Evolutionary conservation across 1,284 basidiomycete species (phyloP), one percentile per base, ranked within the genome.

Genomic region (Cutaneotrichosporon spelunceum): DNA sequence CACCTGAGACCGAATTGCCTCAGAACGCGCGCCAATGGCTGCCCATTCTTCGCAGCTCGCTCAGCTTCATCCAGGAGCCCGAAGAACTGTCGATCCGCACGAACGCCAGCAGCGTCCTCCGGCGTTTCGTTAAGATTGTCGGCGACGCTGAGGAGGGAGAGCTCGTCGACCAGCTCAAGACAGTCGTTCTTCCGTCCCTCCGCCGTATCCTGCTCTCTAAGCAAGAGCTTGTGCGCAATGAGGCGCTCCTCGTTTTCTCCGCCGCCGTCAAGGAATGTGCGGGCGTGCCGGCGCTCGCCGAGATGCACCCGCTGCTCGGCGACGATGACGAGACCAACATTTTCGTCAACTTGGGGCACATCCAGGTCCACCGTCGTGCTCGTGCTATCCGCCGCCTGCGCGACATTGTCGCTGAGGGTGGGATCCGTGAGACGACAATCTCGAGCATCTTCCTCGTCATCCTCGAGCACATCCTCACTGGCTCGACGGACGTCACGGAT

Each of bases 331-430:
- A 99, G 76, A 93, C 92, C 29, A 94, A 89, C 75, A 95, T 99
- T 81, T 98, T 99, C 84, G 88, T 88, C 82, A 99, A 99, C 78
- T 86, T 99, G 56, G 86, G 90, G 66, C 96, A 99, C 76, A 87
- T 99, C 57, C 96, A 99, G 79, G 81, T 90, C 5, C 95, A 99
- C 77, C 88, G 95, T 61, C 87, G 95, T 23, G 87, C 88, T 1
- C 84, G 96, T 66, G 95, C 96, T 0, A 82, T 99, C 36, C 86
- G 89, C 30, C 85, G 94, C 33, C 84, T 99, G 14, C 87, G 87
- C 0, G 92, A 97, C 53, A 85, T 88, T 59, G 88, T 87, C 59
- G 85, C 88, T n/a, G 84, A 86, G 58, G 86, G 86, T 1, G 81
- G 81, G 19, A 77, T 98, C 53, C 83, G 87, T 47, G 91, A 89